These are phyloP conservation scores for Plantago coronopus DNA, from an alignment of 305 asterid genomes.

Conservation along the genomic window DNA sequence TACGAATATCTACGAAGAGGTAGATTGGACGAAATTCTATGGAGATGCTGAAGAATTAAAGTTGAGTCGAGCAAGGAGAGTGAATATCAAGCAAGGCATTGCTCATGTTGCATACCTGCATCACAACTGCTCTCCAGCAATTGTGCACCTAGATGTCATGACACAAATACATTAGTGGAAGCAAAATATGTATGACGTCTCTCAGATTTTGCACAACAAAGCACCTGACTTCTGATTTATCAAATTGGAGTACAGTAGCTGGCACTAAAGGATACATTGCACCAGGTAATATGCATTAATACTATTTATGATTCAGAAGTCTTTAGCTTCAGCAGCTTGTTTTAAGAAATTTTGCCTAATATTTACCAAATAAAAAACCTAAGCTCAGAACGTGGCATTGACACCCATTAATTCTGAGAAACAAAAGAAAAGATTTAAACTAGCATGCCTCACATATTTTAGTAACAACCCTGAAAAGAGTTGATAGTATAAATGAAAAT, in stretches of 20 bases:
- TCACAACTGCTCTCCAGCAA: slow-evolving; percentile 72
- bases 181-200: slow-evolving; percentile 59
- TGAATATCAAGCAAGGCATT: slow-evolving; percentile 61
- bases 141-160: slow-evolving; percentile 81
- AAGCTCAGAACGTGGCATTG: too few relatives aligned
- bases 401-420: too few relatives aligned
- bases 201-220: slow-evolving; percentile 92
- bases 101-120: slow-evolving; percentile 92
- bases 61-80: too few relatives aligned
- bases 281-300: slow-evolving; percentile 53
- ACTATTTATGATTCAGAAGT: neutral
- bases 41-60: too few relatives aligned
- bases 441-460: too few relatives aligned
- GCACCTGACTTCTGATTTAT: slow-evolving; percentile 48
- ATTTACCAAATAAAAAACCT: too few relatives aligned
- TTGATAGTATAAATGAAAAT: too few relatives aligned
- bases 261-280: slow-evolving; percentile 98
- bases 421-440: too few relatives aligned
- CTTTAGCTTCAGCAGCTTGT: too few relatives aligned
- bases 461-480: too few relatives aligned
- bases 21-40: slow-evolving; percentile 52
- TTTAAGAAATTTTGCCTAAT: too few relatives aligned
- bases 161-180: slow-evolving; percentile 61
- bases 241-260: slow-evolving; percentile 66
- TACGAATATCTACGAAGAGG: slow-evolving; percentile 79